Conservation (phyloP, 73 alveolate species). For the Paramecium bursaria region DNA sequence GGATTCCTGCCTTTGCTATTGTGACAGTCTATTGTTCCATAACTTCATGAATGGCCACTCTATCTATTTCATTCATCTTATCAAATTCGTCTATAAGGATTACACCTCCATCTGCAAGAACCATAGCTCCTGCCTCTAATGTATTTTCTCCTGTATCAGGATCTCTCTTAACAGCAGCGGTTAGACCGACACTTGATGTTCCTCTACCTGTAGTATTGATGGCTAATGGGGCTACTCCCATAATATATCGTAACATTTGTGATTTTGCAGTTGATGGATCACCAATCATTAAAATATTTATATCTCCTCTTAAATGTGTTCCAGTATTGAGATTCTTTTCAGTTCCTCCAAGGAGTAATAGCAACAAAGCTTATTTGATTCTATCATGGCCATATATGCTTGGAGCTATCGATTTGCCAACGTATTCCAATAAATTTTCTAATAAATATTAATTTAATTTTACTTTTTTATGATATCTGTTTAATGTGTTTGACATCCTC, state of each 20-base stretch:
- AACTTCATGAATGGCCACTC: conserved; percentile 99
- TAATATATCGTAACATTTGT: conserved; percentile 93
- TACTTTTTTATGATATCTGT: conserved; percentile 81
- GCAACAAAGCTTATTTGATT: conserved; percentile 93
- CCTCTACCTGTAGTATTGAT: conserved; percentile 99
- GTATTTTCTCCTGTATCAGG: conserved; percentile 95
- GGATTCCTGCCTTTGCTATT: conserved; percentile 99
- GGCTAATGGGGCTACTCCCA: conserved; percentile 95
- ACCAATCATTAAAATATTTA: conserved; percentile 97
- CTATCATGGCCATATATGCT: conserved; percentile 95
- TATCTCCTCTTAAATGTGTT: conserved; percentile 99
- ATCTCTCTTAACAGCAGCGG: conserved; percentile 99
- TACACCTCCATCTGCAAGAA: conserved; percentile 99
- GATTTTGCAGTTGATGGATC: conserved; percentile 99
- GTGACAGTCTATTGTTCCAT: conserved; percentile 99
- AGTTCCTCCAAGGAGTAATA: conserved; percentile 96
- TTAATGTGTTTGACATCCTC: conserved; percentile 87
- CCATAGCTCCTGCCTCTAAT: conserved; percentile 99
- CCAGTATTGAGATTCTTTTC: conserved; percentile 93
- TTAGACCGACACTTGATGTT: conserved; percentile 99
- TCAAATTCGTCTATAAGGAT: conserved; percentile 99
- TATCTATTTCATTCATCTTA: conserved; percentile 99
- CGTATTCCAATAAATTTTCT: conserved; percentile 86
- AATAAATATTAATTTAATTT: background rate
- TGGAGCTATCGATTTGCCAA: conserved; percentile 97